Base-by-base conservation (phyloP, 768 basidiomycete genomes). In the Pleurotus eryngii region DNA sequence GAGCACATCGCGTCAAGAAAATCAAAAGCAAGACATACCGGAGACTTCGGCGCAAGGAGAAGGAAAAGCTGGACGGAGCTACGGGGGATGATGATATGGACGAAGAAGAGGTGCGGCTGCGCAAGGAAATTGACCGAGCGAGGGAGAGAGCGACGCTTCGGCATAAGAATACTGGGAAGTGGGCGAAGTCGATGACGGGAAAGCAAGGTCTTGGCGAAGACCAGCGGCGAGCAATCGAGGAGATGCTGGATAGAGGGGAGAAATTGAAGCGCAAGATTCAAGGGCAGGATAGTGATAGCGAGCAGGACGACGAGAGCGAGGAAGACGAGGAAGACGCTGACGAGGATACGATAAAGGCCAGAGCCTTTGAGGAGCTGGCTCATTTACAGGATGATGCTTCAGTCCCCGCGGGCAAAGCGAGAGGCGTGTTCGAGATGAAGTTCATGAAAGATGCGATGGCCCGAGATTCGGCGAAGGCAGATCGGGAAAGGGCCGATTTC, bases 11-110 rank as follows among this genome's bases (percentile, higher is more conserved):
- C 15, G 78, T 96, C 15, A 84, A 88, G 18, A 98, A 95, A 75
- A 99, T 99, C 73, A 98, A 98, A 77, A 92, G 89, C 69, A 96
- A 94, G 73, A 85, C 92, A 2, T 98, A 94, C 68, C 80, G 95
- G 26, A 87, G 89, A 61, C 78, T 98, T 47, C 86, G 86, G 65
- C 81, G 91, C 68, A 94, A 90, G 67, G 83, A 89, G 65, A 81
- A 81, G 46, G 89, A 86, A 57, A 84, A 83, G 60, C 72, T 87
- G 14, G 69, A 71, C 45, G 72, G 75, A 60, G 81, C 73, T 39
- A 75, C 74, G 4, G 77, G 74, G 0, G 79, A 67, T 14, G 77
- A 68, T 2, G 78, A 79, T 6, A 80, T 83, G 53, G 85, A 81
- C 40, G 76, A 75, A 6, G 82, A 80, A 35, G 84, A 76, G 49